phyloP scores from a whole-genome alignment of 1,284 basidiomycete genomes.

The Phenoliferia sp. region DNA sequence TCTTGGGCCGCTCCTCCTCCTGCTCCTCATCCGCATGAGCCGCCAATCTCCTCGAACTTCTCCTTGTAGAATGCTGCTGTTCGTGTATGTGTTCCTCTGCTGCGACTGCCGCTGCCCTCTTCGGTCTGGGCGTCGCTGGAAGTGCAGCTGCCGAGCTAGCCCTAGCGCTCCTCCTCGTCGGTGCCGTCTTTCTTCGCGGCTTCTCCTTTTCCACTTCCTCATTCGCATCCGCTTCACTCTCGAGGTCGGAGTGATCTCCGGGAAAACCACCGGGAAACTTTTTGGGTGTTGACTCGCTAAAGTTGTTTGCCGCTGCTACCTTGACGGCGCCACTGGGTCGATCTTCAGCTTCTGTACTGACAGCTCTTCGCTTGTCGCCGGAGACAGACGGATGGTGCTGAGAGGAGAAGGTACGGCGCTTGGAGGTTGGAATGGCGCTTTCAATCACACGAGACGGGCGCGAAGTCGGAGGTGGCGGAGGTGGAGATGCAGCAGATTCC shows the following conservation, averaged over 20 bases:
- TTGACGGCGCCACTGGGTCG: not conserved
- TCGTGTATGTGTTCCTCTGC: not conserved
- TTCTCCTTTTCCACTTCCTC: not conserved
- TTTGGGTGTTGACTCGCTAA: not conserved
- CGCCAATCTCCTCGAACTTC: not conserved
- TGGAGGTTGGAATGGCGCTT: not conserved
- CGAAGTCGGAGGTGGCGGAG: not conserved
- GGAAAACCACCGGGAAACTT: not conserved
- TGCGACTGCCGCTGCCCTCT: not conserved
- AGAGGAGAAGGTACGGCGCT: slow-evolving; percentile 1
- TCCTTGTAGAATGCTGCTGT: not conserved
- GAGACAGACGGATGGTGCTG: not conserved
- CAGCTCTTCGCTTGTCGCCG: slow-evolving; percentile 26
- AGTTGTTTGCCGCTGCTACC: not conserved
- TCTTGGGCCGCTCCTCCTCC: not conserved
- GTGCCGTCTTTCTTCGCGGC: not conserved
- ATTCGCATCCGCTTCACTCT: not conserved
- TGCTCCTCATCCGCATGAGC: not conserved
- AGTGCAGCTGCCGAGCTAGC: not conserved
- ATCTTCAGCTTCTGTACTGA: slow-evolving; percentile 11
- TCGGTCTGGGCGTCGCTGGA: not conserved
- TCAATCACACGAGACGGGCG: not conserved
- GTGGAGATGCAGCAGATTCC: not conserved
- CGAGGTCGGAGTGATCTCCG: not conserved
- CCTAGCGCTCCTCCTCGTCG: not conserved